Base-by-base conservation (phyloP, 371 early-diverging fungal genomes). In the Apophysomyces elegans region DNA sequence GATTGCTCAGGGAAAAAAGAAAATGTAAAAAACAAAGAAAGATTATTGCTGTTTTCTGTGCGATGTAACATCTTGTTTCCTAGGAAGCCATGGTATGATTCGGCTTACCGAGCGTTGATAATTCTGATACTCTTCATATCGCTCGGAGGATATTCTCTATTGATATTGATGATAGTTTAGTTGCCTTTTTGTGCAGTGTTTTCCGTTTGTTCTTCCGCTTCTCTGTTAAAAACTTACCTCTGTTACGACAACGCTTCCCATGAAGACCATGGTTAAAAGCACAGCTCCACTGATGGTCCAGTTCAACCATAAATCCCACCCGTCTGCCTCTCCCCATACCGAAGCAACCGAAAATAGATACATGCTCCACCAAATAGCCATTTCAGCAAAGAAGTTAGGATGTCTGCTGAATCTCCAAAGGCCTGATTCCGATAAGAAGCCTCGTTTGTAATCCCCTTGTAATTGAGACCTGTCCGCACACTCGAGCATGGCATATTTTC, bases 301-400 rank as follows among this genome's bases (percentile, higher is more conserved):
- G 64, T 89, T 90, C 46, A 84, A 26, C 59, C 62, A 62, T 1
- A 56, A 38, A 32, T 32, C 37, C 37, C 47, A 7, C 58, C 44
- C 35, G 13, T 16, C 56, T 13, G 46, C 66, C 38, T 72, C 64
- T 37, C 68, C 69, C 6, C 70, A 54, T 12, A 88, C 78, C 1
- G 54, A 7, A 2, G 81, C 74, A 4, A 90, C 75, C 4, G 88
- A 86, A 64, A 88, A 94, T 26, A 88, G 56, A 43, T 89, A 87
- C 21, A 93, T 62, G 5, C 75, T 65, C 76, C 84, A 82, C 91
- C 92, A 93, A 59, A 88, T 78, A 12, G 73, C 62, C 62, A 86
- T 83, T 67, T 96, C 96, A 64, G 87, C 88, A 69, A 92, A 88
- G 72, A 91, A 92, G 75, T 95, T 95, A 58, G 95, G 91, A 67